Evolutionary conservation across 2,329 filamentous ascomycete genomes (phyloP).

Genomic region (Colletotrichum filicis): DNA sequence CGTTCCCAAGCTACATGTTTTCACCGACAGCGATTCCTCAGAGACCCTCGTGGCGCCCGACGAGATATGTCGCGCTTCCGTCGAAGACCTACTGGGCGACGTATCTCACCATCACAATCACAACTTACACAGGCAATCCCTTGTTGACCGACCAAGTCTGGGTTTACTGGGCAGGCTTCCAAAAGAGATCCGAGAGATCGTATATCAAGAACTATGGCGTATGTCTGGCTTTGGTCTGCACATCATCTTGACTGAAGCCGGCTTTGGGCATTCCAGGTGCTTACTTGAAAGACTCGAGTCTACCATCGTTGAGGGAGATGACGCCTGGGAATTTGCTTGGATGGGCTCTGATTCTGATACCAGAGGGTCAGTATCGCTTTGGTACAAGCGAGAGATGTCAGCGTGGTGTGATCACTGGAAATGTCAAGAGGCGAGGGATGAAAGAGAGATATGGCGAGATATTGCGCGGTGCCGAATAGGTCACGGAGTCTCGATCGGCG

Average conservation of each 20-base stretch:
- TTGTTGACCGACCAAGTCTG: background rate
- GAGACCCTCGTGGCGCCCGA: background rate
- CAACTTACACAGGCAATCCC: background rate
- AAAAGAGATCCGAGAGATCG: conserved; percentile 19
- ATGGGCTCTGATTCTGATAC: conserved; percentile 19
- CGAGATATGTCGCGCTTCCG: background rate
- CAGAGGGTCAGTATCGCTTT: conserved; percentile 9
- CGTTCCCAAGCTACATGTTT: background rate
- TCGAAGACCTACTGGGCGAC: background rate
- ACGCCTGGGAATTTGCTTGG: conserved; percentile 13
- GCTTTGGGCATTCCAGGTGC: conserved; percentile 20
- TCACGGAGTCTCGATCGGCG: background rate
- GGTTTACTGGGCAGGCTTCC: conserved; percentile 15
- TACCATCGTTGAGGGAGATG: background rate
- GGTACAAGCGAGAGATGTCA: conserved; percentile 29
- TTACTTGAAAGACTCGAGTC: background rate
- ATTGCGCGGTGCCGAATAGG: background rate
- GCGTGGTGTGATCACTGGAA: conserved; percentile 28
- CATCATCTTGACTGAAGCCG: conserved; percentile 14
- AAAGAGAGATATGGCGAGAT: conserved; percentile 12
- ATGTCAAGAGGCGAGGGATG: conserved; percentile 23
- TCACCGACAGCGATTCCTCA: background rate
- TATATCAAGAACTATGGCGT: conserved; percentile 28
- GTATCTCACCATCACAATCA: background rate
- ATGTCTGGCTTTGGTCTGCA: conserved; percentile 14